Evolutionary conservation across 129 eudicot species (phyloP), one percentile per base, ranked within the genome.

Genomic region (Centella asiatica): DNA sequence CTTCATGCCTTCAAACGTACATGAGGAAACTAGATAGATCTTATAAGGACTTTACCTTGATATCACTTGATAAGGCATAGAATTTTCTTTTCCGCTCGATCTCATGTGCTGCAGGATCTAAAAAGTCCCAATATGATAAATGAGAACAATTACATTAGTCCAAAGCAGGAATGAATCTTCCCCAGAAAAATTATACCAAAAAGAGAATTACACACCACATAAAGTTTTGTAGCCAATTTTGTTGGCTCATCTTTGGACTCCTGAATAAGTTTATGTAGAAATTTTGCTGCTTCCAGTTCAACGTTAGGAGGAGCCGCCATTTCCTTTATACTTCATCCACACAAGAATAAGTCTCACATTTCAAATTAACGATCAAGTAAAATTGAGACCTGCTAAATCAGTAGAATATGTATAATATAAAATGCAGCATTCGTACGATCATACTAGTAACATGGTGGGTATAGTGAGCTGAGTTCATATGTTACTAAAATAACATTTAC

Each of bases 51-150:
- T 58, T 59, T 75, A 88, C 99, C 95, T 93, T 34, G 96, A 88
- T 80, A 93, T 93, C 40, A 88, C 99, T 80, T 93, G 99, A 72
- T 87, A 93, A 4, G 96, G 99, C 96, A 93, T 84, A 54, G 99
- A 84, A 79, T 80, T 85, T 69, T 88, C 99, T 77, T 87, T 93
- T 57, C 99, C 99, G 57, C 96, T 93, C 60, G 96, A 73, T 78
- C 89, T 87, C 99, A 93, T 93, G 57, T 88, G 96, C 64, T 93
- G 99, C 80, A 93, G 69, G 65, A 93, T 93, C 99, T 93, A 63
- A 58, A 57, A 70, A 25, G 33, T 63, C 44, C 24, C 23, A 55
- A 64, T 27, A 36, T 17, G 39, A 60, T 48, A 27, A 44, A 63
- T 37, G 27, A 57, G 6, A 44, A 18, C 47, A 34, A 10, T n/a